Evolutionary conservation across 2,329 filamentous ascomycete species (phyloP).

Genomic region (Aspergillus persii): DNA sequence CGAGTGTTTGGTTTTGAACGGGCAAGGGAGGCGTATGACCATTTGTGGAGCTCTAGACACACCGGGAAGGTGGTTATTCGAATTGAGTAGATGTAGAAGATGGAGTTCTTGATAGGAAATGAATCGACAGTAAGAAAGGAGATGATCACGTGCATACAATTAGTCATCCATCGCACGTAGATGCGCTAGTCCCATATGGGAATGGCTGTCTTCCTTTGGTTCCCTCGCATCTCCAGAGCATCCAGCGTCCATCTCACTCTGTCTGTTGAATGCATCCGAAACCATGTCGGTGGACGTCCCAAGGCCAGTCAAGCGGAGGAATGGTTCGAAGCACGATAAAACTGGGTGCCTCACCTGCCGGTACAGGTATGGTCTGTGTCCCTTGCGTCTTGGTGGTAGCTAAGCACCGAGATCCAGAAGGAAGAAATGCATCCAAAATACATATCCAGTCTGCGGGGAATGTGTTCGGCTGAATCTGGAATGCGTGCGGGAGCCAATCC

Average conservation of each 20-base stretch:
- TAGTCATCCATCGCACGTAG: too few species aligned
- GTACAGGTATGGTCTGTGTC: not conserved
- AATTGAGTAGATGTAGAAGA: too few species aligned
- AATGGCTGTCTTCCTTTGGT: too few species aligned
- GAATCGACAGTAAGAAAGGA: too few species aligned
- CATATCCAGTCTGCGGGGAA: not conserved
- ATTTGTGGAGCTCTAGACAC: slow-evolving; percentile 48
- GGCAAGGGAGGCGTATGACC: slow-evolving; percentile 49
- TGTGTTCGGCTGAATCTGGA: not conserved
- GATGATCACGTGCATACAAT: too few species aligned
- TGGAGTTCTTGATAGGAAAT: too few species aligned
- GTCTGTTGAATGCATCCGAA: not conserved
- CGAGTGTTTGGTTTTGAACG: slow-evolving; percentile 49
- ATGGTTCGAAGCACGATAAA: not conserved
- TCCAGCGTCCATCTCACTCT: not conserved
- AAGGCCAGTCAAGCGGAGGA: not conserved
- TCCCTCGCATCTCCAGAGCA: too few species aligned
- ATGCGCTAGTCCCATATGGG: too few species aligned
- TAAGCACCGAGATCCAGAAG: not conserved
- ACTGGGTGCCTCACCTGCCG: not conserved
- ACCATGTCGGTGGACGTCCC: not conserved
- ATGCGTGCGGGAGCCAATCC: not conserved
- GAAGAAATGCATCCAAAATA: slow-evolving; percentile 1
- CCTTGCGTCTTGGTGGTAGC: not conserved
- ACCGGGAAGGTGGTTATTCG: slow-evolving; percentile 50